These are phyloP conservation scores for Combretum micranthum DNA, from an alignment of 345 rosid species.

Conservation along the genomic window DNA sequence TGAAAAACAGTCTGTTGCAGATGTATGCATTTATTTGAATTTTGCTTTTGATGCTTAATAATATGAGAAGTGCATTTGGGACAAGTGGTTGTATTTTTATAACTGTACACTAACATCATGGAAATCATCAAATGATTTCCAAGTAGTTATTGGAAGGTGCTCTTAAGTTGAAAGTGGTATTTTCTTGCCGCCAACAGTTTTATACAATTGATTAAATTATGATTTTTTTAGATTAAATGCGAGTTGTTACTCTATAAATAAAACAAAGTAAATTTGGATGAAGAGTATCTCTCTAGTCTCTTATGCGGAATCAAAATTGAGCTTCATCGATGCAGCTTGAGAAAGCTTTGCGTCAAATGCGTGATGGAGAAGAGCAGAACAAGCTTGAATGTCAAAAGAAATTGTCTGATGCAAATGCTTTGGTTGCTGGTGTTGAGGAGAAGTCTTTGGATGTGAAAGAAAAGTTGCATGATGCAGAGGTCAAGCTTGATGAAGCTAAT, in stretches of 20 bases:
- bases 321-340: conserved; percentile 50
- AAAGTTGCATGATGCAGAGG: conserved; percentile 45
- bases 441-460: conserved; percentile 51
- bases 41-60: background rate
- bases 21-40: conserved; percentile 31
- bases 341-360: conserved; percentile 46
- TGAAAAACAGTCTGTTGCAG: conserved; percentile 56
- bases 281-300: background rate
- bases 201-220: too few species aligned
- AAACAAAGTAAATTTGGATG: background rate
- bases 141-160: too few species aligned
- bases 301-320: conserved; percentile 1
- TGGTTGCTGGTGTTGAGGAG: conserved; percentile 50
- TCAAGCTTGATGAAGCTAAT: conserved; percentile 57
- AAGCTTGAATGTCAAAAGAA: conserved; percentile 56
- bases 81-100: background rate
- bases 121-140: too few species aligned
- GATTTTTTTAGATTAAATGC: too few species aligned
- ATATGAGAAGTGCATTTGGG: background rate
- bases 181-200: too few species aligned
- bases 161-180: too few species aligned
- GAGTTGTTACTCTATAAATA: background rate
- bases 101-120: too few species aligned
- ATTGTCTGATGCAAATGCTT: conserved; percentile 52
- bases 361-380: conserved; percentile 38